Base-by-base conservation (phyloP, 2,329 filamentous ascomycete genomes). In the Beauveria sp. region DNA sequence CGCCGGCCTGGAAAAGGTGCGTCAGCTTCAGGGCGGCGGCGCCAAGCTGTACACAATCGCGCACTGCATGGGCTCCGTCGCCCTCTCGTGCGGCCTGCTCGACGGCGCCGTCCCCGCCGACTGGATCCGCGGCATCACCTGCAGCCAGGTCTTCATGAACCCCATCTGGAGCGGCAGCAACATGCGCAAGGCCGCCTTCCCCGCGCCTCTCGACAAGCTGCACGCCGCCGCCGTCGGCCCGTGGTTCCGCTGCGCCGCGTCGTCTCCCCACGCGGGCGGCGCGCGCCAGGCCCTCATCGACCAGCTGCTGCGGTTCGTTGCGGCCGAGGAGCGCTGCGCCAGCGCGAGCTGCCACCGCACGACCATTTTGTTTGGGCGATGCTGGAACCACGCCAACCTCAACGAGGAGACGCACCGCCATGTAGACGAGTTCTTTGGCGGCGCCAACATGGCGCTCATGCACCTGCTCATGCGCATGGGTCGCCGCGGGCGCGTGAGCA, bases 371-470 rank as follows among this genome's bases (percentile, higher is more conserved):
- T 88, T 87, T 65, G 86, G 85, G 42, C 79, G 83, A 64, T 72
- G 64, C 71, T 89, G 85, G 85, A 85, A 80, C 67, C 86, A 89
- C 70, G 69, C 66, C 3, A 88, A 88, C 69, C 78, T 88, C 34
- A 88, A 87, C 72, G 82, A 83, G 72, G 83, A 81, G 3, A 89
- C 86, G 2, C 86, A 88, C 71, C 73, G 79, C 0, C 80, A 86
- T 67, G 80, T 87, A 52, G 79, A 84, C 69, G 78, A 80, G 38
- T 84, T 87, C 72, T 82, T 88, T 61, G 82, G 82, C 66, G 86
- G 86, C 59, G 80, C 85, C 58, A 84, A 82, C 69, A 86, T 86
- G 82, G 78, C 76, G 1, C 72, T 82, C 63, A 75, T 87, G 55
- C 70, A 78, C 42, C 74, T 85, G 62, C 77, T 88, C 12, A 85